These are phyloP conservation scores for Secale cereale DNA, from an alignment of 176 grass and related monocot species.

Conservation along the genomic window DNA sequence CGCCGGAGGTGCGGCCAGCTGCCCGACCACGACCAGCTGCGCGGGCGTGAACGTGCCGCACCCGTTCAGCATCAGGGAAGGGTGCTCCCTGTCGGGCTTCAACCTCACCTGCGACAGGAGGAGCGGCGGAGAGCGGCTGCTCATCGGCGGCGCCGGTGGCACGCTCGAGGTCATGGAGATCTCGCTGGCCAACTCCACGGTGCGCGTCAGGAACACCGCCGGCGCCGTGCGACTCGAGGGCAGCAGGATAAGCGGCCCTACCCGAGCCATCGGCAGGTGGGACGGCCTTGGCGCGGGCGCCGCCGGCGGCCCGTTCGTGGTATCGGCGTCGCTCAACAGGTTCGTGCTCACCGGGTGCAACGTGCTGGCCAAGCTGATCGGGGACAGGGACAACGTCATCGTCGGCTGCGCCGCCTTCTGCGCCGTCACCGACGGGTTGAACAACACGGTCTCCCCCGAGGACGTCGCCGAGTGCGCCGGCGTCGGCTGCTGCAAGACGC, in stretches of 20 bases:
- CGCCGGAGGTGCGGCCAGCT: background rate
- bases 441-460: too few relatives aligned
- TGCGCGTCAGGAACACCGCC: background rate
- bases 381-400: background rate
- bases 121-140: background rate
- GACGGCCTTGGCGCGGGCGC: background rate
- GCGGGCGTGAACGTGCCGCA: constrained; percentile 12
- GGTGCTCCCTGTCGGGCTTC: constrained; percentile 17
- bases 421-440: background rate
- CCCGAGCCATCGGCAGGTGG: background rate
- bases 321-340: background rate
- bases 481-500: constrained; percentile 20
- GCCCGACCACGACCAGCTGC: constrained; percentile 8
- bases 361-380: constrained; percentile 2
- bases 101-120: constrained; percentile 15
- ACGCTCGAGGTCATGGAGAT: background rate
- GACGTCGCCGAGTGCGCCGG: background rate
- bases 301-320: background rate
- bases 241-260: too few relatives aligned
- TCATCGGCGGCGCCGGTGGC: background rate
- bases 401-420: constrained; percentile 28
- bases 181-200: constrained; percentile 1
- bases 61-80: background rate
- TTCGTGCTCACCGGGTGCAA: constrained; percentile 16
- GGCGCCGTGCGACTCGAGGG: background rate